phyloP scores from a whole-genome alignment of 371 early-diverging fungal species.

The Mortierella sp. region DNA sequence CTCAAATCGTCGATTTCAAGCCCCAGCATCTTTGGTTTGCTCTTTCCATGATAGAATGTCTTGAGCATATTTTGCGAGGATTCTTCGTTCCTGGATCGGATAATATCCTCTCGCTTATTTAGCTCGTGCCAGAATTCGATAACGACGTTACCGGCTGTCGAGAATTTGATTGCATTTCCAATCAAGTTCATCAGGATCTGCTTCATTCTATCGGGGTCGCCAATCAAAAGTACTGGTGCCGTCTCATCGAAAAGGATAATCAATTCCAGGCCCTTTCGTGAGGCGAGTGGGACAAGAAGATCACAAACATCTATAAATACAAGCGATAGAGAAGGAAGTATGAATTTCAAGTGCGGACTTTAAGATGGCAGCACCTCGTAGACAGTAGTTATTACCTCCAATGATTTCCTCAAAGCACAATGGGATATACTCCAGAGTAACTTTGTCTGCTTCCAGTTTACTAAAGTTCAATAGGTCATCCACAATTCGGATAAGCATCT shows the following conservation, averaged over 20 bases:
- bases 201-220: slow-evolving; percentile 63
- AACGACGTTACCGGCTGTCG: slow-evolving; percentile 69
- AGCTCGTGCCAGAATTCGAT: slow-evolving; percentile 69
- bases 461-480: slow-evolving; percentile 75
- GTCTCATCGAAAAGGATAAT: slow-evolving; percentile 60
- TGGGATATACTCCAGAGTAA: slow-evolving; percentile 63
- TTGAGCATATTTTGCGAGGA: slow-evolving; percentile 14
- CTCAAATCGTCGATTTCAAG: slow-evolving; percentile 3
- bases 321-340: background rate
- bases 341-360: too few species aligned
- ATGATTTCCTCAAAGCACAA: slow-evolving; percentile 65
- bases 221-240: slow-evolving; percentile 56
- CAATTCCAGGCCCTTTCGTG: slow-evolving; percentile 64
- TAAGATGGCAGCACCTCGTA: too few species aligned
- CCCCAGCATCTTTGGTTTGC: slow-evolving; percentile 4
- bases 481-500: slow-evolving; percentile 71
- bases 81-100: slow-evolving; percentile 5
- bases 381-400: too few species aligned
- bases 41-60: slow-evolving; percentile 27
- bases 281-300: slow-evolving; percentile 65
- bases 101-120: slow-evolving; percentile 29
- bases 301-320: slow-evolving; percentile 62
- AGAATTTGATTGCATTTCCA: slow-evolving; percentile 81
- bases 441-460: slow-evolving; percentile 74
- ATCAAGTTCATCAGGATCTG: slow-evolving; percentile 69